phyloP scores from a whole-genome alignment of 257 asterid genomes.

The Voacanga thouarsii region DNA sequence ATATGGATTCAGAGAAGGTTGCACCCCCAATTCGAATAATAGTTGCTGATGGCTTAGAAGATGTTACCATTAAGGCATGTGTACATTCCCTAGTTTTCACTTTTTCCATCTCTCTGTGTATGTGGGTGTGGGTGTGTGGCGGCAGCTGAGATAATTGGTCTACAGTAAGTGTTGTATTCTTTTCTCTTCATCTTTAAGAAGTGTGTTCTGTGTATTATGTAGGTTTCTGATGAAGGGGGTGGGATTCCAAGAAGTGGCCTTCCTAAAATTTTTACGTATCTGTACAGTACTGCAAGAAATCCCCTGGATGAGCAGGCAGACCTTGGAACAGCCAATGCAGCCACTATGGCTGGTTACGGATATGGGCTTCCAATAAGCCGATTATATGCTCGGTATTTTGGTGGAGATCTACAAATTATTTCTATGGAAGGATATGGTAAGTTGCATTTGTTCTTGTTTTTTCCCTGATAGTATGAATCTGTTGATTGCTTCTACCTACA shows the following conservation, averaged over 20 bases:
- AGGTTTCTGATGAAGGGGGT: conserved; percentile 99
- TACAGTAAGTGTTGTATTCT: background rate
- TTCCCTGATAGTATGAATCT: background rate
- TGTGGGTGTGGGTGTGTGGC: background rate
- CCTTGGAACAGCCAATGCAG: conserved; percentile 48
- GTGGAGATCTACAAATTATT: conserved; percentile 90
- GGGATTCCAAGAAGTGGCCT: conserved; percentile 94
- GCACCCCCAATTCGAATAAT: conserved; percentile 83
- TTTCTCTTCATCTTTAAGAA: conserved; percentile 4
- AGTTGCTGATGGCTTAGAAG: conserved; percentile 97
- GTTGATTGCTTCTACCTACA: background rate
- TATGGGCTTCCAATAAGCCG: conserved; percentile 96
- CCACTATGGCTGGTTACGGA: conserved; percentile 93
- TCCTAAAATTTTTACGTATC: conserved; percentile 78
- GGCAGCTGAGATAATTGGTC: background rate
- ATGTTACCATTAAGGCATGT: conserved; percentile 87
- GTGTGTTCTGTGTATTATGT: conserved; percentile 2
- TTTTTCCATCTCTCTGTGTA: background rate
- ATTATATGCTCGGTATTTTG: conserved; percentile 85
- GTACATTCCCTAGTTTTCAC: conserved; percentile 3
- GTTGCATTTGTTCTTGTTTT: conserved; percentile 5
- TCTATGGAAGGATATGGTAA: conserved; percentile 99
- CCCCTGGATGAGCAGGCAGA: conserved; percentile 68
- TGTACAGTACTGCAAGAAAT: conserved; percentile 82
- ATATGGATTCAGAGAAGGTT: conserved; percentile 72